Conservation (phyloP, 768 basidiomycete genomes). For the Russula sp. region DNA sequence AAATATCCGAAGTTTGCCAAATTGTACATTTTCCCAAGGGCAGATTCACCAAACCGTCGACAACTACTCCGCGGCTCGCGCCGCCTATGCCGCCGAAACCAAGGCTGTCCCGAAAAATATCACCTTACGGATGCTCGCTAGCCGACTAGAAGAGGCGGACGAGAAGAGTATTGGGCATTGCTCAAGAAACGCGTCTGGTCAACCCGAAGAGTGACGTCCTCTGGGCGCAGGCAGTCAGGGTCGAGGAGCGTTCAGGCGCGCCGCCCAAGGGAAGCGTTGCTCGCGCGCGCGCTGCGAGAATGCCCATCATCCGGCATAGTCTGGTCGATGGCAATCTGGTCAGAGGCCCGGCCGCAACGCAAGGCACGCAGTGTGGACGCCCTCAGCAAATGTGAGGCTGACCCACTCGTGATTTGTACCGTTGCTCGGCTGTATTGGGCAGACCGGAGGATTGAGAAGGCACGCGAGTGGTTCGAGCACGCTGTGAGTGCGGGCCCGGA, state of each 20-base stretch:
- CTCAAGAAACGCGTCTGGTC: conserved; percentile 79
- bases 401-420: too few species aligned
- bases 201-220: conserved; percentile 82
- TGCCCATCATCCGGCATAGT: conserved; percentile 85
- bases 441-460: too few species aligned
- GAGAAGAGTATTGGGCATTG: conserved; percentile 87
- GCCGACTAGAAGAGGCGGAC: conserved; percentile 85
- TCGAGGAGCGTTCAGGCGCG: conserved; percentile 87
- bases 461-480: conserved; percentile 77
- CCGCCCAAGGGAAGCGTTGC: conserved; percentile 78
- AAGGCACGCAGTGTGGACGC: too few species aligned
- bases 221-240: conserved; percentile 88
- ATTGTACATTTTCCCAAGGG: conserved; percentile 94
- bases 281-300: conserved; percentile 80
- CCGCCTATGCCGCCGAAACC: conserved; percentile 76
- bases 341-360: conserved; percentile 29
- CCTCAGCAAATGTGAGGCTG: too few species aligned
- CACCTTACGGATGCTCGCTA: conserved; percentile 85
- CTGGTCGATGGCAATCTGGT: conserved; percentile 92
- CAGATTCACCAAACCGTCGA: conserved; percentile 72
- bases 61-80: conserved; percentile 66
- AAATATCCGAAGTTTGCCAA: conserved; percentile 91
- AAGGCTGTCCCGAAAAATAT: conserved; percentile 85
- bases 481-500: conserved; percentile 67
- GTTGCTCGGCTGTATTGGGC: too few species aligned